Evolutionary conservation across 805 yeast genomes (phyloP).

Genomic region (Hanseniaspora pseudoguilliermondii): DNA sequence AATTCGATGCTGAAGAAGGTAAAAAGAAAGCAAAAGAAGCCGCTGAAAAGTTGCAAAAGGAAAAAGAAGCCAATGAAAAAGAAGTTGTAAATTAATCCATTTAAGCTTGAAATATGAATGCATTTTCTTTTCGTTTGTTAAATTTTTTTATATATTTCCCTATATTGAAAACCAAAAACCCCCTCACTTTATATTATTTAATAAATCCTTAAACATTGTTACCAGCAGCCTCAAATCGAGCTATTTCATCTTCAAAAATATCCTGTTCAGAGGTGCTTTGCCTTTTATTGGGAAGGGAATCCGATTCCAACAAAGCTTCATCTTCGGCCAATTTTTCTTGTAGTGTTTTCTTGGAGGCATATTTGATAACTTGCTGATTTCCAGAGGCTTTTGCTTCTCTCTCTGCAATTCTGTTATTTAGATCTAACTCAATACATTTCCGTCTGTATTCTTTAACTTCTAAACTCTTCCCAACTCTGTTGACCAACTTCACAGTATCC

Average conservation of each 20-base stretch:
- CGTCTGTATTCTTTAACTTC: slow-evolving; percentile 34
- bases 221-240: neutral
- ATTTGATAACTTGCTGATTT: neutral
- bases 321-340: slow-evolving; percentile 7
- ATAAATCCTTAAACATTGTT: neutral
- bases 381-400: neutral
- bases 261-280: neutral
- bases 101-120: neutral
- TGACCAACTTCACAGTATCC: slow-evolving; percentile 49
- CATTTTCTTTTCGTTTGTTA: neutral
- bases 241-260: neutral
- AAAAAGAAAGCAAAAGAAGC: slow-evolving; percentile 9
- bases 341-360: neutral
- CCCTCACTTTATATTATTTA: too few relatives aligned
- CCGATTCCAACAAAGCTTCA: neutral
- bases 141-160: neutral
- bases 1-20: slow-evolving; percentile 19
- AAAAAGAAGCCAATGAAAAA: neutral
- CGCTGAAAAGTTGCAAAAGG: slow-evolving; percentile 4
- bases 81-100: neutral
- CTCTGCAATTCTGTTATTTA: neutral
- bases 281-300: neutral
- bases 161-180: too few relatives aligned
- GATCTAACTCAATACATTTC: slow-evolving; percentile 30
- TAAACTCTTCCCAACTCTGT: slow-evolving; percentile 36